Conservation (phyloP, 2,329 filamentous ascomycete genomes). For the Aspergillus sp. region DNA sequence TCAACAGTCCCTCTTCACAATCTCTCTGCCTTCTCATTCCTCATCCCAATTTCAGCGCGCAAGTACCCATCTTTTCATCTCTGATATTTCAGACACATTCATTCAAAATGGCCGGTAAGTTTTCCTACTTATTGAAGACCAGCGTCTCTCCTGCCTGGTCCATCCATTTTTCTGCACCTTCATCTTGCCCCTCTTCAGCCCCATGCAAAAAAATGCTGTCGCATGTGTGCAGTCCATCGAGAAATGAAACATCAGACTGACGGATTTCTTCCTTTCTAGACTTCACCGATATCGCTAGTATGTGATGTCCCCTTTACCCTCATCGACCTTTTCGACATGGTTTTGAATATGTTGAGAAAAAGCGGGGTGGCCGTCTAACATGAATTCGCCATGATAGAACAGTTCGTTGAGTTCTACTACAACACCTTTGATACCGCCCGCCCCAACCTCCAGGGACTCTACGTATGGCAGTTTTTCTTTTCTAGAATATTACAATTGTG, state of each 20-base stretch:
- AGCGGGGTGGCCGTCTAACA: slow-evolving; percentile 12
- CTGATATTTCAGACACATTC: background rate
- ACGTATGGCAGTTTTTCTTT: slow-evolving; percentile 56
- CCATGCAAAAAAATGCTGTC: slow-evolving; percentile 1
- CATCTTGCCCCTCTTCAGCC: background rate
- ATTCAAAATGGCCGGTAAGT: slow-evolving; percentile 34
- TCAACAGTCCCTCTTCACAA: slow-evolving; percentile 16
- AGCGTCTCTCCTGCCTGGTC: too few relatives aligned
- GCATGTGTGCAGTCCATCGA: background rate
- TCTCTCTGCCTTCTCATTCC: slow-evolving; percentile 4
- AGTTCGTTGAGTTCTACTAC: slow-evolving; percentile 92
- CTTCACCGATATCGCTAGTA: slow-evolving; percentile 37
- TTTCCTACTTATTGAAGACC: background rate
- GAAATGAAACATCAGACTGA: slow-evolving; percentile 8
- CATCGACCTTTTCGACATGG: too few relatives aligned
- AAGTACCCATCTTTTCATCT: slow-evolving; percentile 11
- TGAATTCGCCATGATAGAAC: slow-evolving; percentile 50
- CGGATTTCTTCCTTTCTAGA: slow-evolving; percentile 18
- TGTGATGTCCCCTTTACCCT: slow-evolving; percentile 12
- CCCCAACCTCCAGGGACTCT: slow-evolving; percentile 62
- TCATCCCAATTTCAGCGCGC: slow-evolving; percentile 1
- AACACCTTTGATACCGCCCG: slow-evolving; percentile 75
- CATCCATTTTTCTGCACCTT: background rate
- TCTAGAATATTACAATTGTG: background rate
- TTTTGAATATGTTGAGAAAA: background rate